Percentiles rank a stretch among this genome's conserved stretches.
phyloP scores from a whole-genome alignment of 208 protist genomes.

The Leishmania martiniquensis region DNA sequence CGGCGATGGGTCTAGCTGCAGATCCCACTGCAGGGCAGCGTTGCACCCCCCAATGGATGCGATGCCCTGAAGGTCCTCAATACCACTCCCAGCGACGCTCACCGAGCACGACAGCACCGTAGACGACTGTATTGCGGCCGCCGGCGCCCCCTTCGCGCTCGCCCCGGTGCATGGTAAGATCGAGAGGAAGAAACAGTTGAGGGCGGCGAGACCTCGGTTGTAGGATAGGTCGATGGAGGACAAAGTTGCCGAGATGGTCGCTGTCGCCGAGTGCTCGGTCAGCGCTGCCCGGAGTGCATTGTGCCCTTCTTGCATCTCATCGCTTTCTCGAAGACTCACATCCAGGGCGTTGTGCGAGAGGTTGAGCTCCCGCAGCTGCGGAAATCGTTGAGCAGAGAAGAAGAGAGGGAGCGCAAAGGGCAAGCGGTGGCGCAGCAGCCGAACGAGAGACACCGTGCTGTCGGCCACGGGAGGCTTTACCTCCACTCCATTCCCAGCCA shows the following conservation, averaged over 20 bases:
- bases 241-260: not conserved
- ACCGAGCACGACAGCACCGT: slow-evolving; percentile 3
- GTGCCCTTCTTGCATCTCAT: slow-evolving; percentile 47
- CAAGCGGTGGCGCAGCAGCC: slow-evolving; percentile 53
- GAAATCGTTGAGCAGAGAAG: slow-evolving; percentile 57
- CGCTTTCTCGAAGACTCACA: slow-evolving; percentile 52
- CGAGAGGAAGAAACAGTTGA: slow-evolving; percentile 62
- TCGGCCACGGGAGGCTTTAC: not conserved
- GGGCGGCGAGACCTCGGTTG: slow-evolving; percentile 42
- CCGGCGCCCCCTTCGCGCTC: not conserved
- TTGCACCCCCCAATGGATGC: slow-evolving; percentile 22
- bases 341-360: slow-evolving; percentile 70
- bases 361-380: slow-evolving; percentile 51
- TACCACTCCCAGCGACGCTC: slow-evolving; percentile 7
- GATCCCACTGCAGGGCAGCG: slow-evolving; percentile 10
- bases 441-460: slow-evolving; percentile 1
- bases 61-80: slow-evolving; percentile 42
- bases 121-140: not conserved
- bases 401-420: slow-evolving; percentile 62
- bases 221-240: slow-evolving; percentile 43
- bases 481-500: not conserved
- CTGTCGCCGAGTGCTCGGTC: not conserved
- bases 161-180: slow-evolving; percentile 1
- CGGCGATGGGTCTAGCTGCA: slow-evolving; percentile 39
- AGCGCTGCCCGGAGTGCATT: not conserved